phyloP scores from a whole-genome alignment of 2,329 filamentous ascomycete genomes.

The Ophiosphaerella herpotricha region DNA sequence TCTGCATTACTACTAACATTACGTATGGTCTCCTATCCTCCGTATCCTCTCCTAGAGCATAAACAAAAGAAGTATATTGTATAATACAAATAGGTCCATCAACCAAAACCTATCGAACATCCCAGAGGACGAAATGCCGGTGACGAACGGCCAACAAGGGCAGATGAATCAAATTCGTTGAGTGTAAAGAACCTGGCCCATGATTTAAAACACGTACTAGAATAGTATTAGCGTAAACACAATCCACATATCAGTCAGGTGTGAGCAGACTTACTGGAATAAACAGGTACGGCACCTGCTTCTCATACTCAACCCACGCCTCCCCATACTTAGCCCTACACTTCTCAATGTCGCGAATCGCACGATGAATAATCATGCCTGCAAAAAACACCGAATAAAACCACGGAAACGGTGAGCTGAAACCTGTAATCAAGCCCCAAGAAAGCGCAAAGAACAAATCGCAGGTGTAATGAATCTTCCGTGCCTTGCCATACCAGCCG shows the following conservation, averaged over 20 bases:
- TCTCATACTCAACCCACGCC: constrained; percentile 80
- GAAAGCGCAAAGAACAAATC: constrained; percentile 76
- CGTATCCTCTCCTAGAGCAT: constrained; percentile 6
- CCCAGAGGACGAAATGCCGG: constrained; percentile 1
- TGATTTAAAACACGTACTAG: constrained; percentile 15
- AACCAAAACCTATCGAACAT: constrained; percentile 5
- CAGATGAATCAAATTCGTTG: background rate
- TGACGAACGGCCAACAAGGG: background rate
- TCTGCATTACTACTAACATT: constrained; percentile 30
- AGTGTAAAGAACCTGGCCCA: background rate
- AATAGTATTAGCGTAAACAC: background rate
- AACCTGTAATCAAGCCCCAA: constrained; percentile 83
- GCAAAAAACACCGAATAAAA: constrained; percentile 85
- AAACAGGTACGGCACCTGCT: constrained; percentile 79
- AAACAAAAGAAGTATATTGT: constrained; percentile 12
- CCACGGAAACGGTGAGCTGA: constrained; percentile 82
- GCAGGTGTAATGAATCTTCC: constrained; percentile 82
- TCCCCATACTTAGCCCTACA: constrained; percentile 81
- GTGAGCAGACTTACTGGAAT: constrained; percentile 62
- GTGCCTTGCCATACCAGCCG: constrained; percentile 76
- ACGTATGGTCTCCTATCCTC: constrained; percentile 1
- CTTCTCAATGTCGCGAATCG: constrained; percentile 73
- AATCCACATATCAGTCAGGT: background rate
- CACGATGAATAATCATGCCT: constrained; percentile 79
- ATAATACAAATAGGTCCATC: constrained; percentile 16